A percentile compares a stretch with the other conserved stretches of the same genome.
Evolutionary conservation across 257 asterid species (phyloP).

Genomic region (Nemophila menziesii): DNA sequence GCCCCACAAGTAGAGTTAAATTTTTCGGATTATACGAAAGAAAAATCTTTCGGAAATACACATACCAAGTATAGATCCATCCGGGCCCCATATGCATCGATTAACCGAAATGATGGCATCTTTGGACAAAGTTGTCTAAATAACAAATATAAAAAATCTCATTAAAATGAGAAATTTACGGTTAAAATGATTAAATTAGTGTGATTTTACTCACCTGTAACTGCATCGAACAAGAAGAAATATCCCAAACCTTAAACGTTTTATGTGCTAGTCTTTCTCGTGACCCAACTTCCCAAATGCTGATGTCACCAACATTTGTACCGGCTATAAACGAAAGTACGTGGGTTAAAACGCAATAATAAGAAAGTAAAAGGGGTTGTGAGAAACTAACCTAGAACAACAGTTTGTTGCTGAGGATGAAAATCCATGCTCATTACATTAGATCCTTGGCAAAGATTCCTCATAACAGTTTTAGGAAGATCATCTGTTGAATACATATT

Average conservation of each 20-base stretch:
- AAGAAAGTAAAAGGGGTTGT: not conserved
- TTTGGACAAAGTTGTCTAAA: slow-evolving; percentile 48
- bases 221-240: slow-evolving; percentile 53
- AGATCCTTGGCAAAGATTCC: slow-evolving; percentile 66
- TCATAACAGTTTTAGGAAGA: slow-evolving; percentile 56
- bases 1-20: not conserved
- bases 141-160: slow-evolving; percentile 7
- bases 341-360: not conserved
- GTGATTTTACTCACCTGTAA: slow-evolving; percentile 31
- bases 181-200: not conserved
- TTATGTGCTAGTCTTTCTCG: slow-evolving; percentile 54
- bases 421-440: slow-evolving; percentile 72
- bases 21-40: not conserved
- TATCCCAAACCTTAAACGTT: slow-evolving; percentile 59
- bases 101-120: slow-evolving; percentile 62
- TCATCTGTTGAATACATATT: slow-evolving; percentile 52
- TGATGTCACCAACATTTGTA: slow-evolving; percentile 67
- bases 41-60: not conserved
- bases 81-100: slow-evolving; percentile 69
- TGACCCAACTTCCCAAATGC: slow-evolving; percentile 74
- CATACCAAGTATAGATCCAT: slow-evolving; percentile 65
- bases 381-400: slow-evolving; percentile 39
- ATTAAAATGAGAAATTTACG: not conserved
- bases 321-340: slow-evolving; percentile 35
- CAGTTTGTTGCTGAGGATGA: slow-evolving; percentile 63